Base-by-base conservation (phyloP, 2,329 filamentous ascomycete species). In the Cercospora brassicicola region DNA sequence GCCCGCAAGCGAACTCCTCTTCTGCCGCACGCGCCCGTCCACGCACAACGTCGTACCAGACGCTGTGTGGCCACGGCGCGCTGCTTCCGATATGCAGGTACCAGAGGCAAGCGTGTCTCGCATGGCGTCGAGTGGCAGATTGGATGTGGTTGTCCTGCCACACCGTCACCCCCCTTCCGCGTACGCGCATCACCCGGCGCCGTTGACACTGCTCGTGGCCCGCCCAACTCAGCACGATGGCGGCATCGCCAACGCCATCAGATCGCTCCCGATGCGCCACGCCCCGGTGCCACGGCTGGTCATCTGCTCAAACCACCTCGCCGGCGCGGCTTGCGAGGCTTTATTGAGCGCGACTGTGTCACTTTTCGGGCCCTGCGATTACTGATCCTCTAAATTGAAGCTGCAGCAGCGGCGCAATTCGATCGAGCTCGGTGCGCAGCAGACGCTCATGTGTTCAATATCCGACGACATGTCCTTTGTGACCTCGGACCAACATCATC, bases 21-120 rank as follows among this genome's bases (percentile, higher is more conserved):
- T 7, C 33, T 39, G 5, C 13, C 33, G 33, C 33, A 36, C 33
- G 33, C 33, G 33, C 33, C 33, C 11, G 31, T 36, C 33, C 33
- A 36, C 33, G 33, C 33, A 36, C 33, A 13, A 36, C 33, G 33
- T 36, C 33, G 33, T 15, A 55, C 51, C 39, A 55, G 33, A 67
- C 60, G 65, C 55, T 53, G 61, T 61, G 55, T 42, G 39, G 13
- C 28, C 28, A 20, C 61, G 66, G 66, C 18, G 55, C 13, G 13
- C 8, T 45, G 18, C 23, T 39, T 53, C 61, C 66, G 66, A 48
- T 23, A 67, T 61, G 66, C 66, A 67, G 66, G 66, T 61, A 67
- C 66, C 60, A 67, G 59, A 48, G 26, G 45, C 51, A 45, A 4
- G n/a, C n/a, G 36, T 42, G 36, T 42, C 36, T 42, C 65, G 23